Evolutionary conservation across 2,329 filamentous ascomycete genomes (phyloP), one percentile per base, ranked within the genome.

Genomic region (Aspergillus chevalieri): DNA sequence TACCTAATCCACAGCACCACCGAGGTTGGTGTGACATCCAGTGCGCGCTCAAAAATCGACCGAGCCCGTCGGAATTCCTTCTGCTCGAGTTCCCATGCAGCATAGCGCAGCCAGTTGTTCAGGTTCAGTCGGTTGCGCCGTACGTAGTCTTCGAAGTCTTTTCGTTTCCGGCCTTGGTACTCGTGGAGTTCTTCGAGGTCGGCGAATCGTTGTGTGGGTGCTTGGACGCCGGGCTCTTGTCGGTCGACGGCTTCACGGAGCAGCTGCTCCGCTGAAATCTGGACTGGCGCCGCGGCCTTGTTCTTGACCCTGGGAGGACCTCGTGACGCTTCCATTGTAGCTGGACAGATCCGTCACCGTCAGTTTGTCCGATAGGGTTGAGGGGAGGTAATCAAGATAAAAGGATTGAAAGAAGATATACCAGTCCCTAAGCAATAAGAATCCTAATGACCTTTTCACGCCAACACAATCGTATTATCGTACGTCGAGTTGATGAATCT

Each of bases 91-190:
- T 98, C 93, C 89, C 91, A 98, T 60, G 88, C 83, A 49, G 93
- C 92, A 78, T 98, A 98, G 64, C 91, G 87, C 80, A 93, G 89
- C 93, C 93, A 98, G 72, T 97, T 97, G 77, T 95, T 95, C 80
- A 97, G 90, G 65, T 94, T 95, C 67, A 96, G 80, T 64, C 92
- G 78, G 67, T 97, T 97, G 56, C 93, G 87, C 56, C 90, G 85
- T 52, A 97, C 89, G 85, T 97, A 97, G 76, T 95, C 89, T 73
- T 98, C 93, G 61, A 95, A 98, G 65, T 95, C 93, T 70, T 91
- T 93, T 59, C 93, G 81, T 75, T 97, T 97, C 56, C 93, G 83
- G 48, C 91, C 92, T 72, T 98, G 93, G 71, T 88, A 95, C 72
- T 97, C 93, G 75, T 97, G 92, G 44, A 98, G 83, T 76, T 98